These are phyloP conservation scores for Suillus spraguei DNA, from an alignment of 768 basidiomycete genomes.

Conservation along the genomic window DNA sequence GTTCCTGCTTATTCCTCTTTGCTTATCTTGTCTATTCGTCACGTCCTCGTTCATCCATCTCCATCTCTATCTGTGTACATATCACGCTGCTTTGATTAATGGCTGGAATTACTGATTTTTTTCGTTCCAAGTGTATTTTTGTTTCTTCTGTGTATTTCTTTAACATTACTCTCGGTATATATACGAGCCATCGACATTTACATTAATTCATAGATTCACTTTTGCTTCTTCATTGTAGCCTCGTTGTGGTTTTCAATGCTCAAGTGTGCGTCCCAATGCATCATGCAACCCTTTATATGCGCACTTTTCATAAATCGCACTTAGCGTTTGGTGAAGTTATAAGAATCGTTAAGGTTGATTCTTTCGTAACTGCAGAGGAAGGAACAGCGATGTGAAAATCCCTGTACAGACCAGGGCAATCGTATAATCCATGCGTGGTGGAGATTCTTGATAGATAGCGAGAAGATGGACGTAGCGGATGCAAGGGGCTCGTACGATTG, in stretches of 20 bases:
- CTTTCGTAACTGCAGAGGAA: constrained; percentile 30
- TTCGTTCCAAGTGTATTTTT: neutral
- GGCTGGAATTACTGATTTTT: neutral
- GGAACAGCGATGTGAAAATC: constrained; percentile 22
- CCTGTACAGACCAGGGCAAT: constrained; percentile 21
- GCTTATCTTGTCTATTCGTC: constrained; percentile 2
- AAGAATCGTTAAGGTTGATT: neutral
- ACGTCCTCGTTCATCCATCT: neutral
- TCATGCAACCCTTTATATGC: neutral
- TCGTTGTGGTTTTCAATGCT: neutral
- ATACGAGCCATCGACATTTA: neutral
- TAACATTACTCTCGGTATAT: neutral
- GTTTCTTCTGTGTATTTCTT: neutral
- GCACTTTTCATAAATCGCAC: neutral
- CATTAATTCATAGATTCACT: neutral
- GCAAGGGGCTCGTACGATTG: constrained; percentile 49
- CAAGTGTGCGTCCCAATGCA: neutral
- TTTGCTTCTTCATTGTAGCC: neutral
- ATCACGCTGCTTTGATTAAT: constrained; percentile 1
- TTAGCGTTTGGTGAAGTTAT: neutral
- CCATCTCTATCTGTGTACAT: constrained; percentile 4
- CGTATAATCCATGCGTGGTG: constrained; percentile 28
- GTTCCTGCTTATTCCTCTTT: neutral
- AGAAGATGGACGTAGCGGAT: constrained; percentile 63
- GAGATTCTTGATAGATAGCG: constrained; percentile 55